These are phyloP conservation scores for Kodamaea ohmeri DNA, from an alignment of 1,139 yeast genomes.

Conservation along the genomic window DNA sequence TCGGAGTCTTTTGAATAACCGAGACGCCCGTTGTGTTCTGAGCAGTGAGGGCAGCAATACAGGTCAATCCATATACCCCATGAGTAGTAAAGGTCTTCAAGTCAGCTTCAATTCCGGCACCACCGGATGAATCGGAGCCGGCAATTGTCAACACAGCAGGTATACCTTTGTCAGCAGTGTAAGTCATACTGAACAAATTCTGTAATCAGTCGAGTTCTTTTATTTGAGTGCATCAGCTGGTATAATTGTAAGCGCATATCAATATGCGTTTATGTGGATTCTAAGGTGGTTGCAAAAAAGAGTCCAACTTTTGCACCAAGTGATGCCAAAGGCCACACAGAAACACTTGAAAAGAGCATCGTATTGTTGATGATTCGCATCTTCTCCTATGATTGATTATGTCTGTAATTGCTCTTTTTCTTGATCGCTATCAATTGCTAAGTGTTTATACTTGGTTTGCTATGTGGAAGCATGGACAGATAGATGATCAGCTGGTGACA, in stretches of 20 bases:
- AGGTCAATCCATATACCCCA: constrained; percentile 75
- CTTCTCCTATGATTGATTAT: too few species aligned
- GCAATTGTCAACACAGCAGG: constrained; percentile 64
- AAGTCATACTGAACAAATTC: neutral
- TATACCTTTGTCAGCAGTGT: neutral
- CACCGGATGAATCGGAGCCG: constrained; percentile 90
- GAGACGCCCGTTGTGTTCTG: constrained; percentile 71
- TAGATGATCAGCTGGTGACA: too few species aligned
- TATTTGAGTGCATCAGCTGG: neutral
- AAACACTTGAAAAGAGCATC: too few species aligned
- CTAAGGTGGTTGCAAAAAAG: neutral
- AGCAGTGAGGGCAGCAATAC: constrained; percentile 80
- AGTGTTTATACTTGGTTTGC: too few species aligned
- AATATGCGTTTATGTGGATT: constrained; percentile 3
- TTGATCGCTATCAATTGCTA: too few species aligned
- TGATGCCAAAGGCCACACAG: too few species aligned
- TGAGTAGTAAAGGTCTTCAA: constrained; percentile 79
- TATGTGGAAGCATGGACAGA: neutral
- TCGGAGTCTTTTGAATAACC: constrained; percentile 47
- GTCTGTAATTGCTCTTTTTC: too few species aligned
- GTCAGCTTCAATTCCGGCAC: constrained; percentile 95
- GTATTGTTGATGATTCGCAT: too few species aligned
- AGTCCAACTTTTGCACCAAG: too few species aligned
- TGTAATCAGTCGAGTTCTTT: neutral
- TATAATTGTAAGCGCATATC: constrained; percentile 1